Evolutionary conservation across 805 yeast species (phyloP), one percentile per base, ranked within the genome.

Genomic region (Candida railenensis): DNA sequence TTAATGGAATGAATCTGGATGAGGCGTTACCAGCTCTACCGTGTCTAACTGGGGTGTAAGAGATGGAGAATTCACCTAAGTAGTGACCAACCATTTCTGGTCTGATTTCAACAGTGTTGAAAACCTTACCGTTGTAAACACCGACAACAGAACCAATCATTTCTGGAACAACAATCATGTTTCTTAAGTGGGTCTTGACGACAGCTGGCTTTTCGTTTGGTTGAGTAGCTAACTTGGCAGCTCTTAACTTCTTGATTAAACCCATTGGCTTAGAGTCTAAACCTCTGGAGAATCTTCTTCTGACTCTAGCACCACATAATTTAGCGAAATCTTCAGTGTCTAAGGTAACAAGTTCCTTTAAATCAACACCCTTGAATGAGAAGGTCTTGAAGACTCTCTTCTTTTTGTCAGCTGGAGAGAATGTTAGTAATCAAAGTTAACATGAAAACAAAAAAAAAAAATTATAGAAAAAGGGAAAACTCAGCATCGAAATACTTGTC

Each of bases 81-180:
- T 94, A 94, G 87, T 92, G 97, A 75, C 99, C 98, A 74, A 92
- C 91, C 99, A 94, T 94, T 83, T 94, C 99, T 71, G 99, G 97
- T 78, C 82, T 90, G 80, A 94, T 81, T 79, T 94, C 99, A 76
- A 94, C 97, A 67, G 85, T 87, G 96, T 92, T 92, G 96, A 94
- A 94, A 66, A 82, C 89, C 83, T 94, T 94, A 82, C 99, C 99
- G 85, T 94, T 94, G 96, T 94, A 94, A 66, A 94, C 87, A 81
- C 97, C 97, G 65, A 94, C 85, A 62, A 92, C 95, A 55, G 97
- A 89, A 74, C 99, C 99, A 68, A 94, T 90, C 99, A 94, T 94
- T 85, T 94, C 99, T 80, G 99, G 99, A 62, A 94, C 94, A 70
- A 94, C 74, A 74, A 94, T 77, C 96, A 91, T 89, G 87, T 91